Percentiles rank a stretch among this genome's conserved stretches.
Conservation (phyloP, 331 rosid species). For the Acacia pycnantha region DNA sequence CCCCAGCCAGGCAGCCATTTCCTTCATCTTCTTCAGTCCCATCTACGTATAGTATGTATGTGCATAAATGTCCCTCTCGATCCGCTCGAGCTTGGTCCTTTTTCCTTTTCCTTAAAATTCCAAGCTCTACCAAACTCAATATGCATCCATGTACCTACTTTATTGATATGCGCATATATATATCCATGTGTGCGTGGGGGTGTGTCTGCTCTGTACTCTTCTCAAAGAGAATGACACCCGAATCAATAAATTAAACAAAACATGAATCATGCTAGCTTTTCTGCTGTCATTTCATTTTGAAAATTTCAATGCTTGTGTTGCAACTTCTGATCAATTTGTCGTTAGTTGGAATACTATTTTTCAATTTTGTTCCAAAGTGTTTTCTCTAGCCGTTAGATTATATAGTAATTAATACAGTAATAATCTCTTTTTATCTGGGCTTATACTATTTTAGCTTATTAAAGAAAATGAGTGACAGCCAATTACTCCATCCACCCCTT, state of each 20-base stretch:
- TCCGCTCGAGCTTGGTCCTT: slow-evolving; percentile 43
- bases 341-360: not conserved
- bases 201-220: not conserved
- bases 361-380: not conserved
- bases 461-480: not conserved
- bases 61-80: not conserved
- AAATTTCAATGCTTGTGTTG: not conserved
- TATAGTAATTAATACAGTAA: not conserved
- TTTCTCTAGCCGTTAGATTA: not conserved
- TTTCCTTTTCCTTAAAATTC: slow-evolving; percentile 46
- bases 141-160: not conserved
- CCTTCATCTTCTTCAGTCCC: not conserved
- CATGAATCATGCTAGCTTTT: too few species aligned
- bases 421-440: not conserved
- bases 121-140: slow-evolving; percentile 20
- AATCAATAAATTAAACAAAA: not conserved
- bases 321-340: not conserved
- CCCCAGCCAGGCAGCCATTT: not conserved
- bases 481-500: not conserved
- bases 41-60: not conserved
- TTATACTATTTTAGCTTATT: not conserved
- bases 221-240: too few species aligned
- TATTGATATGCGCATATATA: too few species aligned
- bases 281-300: not conserved
- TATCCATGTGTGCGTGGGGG: not conserved